Evolutionary conservation across 352 stramenopile genomes (phyloP), one percentile per base, ranked within the genome.

Genomic region (Pythium rishiriense): DNA sequence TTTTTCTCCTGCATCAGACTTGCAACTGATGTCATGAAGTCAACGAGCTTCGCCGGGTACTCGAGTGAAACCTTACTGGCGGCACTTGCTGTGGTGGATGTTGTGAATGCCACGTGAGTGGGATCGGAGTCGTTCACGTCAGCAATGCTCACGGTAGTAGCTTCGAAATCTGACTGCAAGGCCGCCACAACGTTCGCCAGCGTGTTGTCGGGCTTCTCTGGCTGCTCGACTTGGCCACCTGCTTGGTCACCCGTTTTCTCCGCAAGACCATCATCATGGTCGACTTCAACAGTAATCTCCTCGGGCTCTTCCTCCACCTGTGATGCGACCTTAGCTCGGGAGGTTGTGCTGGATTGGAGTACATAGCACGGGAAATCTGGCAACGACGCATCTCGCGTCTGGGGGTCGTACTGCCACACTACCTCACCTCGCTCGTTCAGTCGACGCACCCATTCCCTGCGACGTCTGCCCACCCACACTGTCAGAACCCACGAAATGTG

Each of bases 11-110:
- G 14, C 15, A 64, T 17, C 3, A 64, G 24, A 31, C 21, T 37
- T 15, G 57, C 57, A 4, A 41, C 42, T 1, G 60, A 50, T 3
- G 37, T 58, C 28, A 66, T 43, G 41, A 68, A 68, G 7, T 63
- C 19, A 15, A 52, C 52, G 1, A 63, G 41, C 29, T 63, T 68
- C 1, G 52, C 21, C 7, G 62, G 62, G 41, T 58, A 68, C 11
- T 55, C 45, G 10, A 53, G 62, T 15, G 51, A 1, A 1, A 21
- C 19, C 14, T 39, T 28, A 17, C 3, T 39, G 25, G 22, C 22
- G 19, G n/a, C 22, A 17, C 11, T 21, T 7, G 24, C 11, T 12
- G 48, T n/a, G 2, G 24, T 24, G 3, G 37, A 51, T n/a, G 21
- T 19, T 2, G 51, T 22, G 25, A 51, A 60, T 14, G 53, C 53